Percentiles rank a stretch among this genome's conserved stretches.
These are phyloP conservation scores for Capsicum chinense DNA, from an alignment of 257 asterid genomes.

Conservation along the genomic window DNA sequence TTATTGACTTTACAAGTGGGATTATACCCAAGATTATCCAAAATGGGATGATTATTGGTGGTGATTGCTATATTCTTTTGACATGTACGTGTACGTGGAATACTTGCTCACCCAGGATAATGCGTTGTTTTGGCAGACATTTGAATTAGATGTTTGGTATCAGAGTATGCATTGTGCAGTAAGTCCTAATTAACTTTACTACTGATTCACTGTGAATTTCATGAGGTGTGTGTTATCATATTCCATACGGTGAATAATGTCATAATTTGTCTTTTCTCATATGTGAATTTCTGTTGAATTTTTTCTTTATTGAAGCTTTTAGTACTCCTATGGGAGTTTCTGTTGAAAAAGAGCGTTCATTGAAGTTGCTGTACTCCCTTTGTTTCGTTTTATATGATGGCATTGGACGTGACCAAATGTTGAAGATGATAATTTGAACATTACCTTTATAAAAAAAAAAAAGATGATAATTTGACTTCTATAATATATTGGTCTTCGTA, in stretches of 20 bases:
- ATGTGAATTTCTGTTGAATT: background rate
- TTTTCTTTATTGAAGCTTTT: background rate
- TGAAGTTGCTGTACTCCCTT: background rate
- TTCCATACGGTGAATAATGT: background rate
- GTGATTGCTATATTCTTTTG: background rate
- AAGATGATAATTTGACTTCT: slow-evolving; percentile 27
- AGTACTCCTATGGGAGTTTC: background rate
- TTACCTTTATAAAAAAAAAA: too few relatives aligned
- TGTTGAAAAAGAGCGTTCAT: background rate
- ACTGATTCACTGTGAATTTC: background rate
- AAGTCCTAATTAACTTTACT: background rate
- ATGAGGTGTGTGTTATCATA: background rate
- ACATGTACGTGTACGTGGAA: background rate
- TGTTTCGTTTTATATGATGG: background rate
- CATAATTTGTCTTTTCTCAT: background rate
- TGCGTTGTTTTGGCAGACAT: background rate
- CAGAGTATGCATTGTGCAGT: background rate
- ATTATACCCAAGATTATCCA: background rate
- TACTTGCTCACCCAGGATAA: background rate
- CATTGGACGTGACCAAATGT: slow-evolving; percentile 3
- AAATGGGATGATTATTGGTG: background rate
- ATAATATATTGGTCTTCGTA: background rate
- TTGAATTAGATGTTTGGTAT: background rate
- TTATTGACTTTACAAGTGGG: background rate
- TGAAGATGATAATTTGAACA: background rate